phyloP scores from a whole-genome alignment of 108 stramenopile species.

The Cyclotella distinguenda region DNA sequence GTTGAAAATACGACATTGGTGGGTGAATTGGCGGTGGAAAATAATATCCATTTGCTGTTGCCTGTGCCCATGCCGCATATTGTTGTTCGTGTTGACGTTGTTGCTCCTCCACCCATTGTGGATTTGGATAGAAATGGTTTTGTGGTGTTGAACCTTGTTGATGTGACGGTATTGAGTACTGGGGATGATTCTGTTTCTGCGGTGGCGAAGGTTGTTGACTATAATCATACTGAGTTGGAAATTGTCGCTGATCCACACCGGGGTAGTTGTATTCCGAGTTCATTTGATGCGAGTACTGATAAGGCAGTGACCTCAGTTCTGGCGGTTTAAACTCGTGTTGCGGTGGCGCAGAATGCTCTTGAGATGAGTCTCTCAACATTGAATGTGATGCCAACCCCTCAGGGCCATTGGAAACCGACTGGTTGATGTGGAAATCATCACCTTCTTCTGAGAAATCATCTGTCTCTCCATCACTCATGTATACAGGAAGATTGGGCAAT shows the following conservation, averaged over 20 bases:
- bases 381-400: no score
- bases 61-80: constrained; percentile 45
- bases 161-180: no score
- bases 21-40: constrained; percentile 39
- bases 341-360: constrained; percentile 1
- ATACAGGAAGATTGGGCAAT: constrained; percentile 82
- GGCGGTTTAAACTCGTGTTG: constrained; percentile 14
- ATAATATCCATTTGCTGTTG: constrained; percentile 39
- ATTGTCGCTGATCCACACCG: constrained; percentile 21
- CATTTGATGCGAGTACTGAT: neutral
- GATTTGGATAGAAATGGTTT: constrained; percentile 34
- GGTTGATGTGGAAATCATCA: no score
- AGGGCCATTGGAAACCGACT: no score
- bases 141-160: constrained; percentile 9
- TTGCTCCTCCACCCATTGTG: constrained; percentile 35
- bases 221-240: constrained; percentile 4
- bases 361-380: no score
- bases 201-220: constrained; percentile 8
- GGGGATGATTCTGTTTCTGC: no score
- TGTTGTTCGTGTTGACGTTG: constrained; percentile 40
- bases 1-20: no score
- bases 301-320: neutral
- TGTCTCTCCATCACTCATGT: constrained; percentile 72
- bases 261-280: constrained; percentile 15
- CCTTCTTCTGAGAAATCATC: constrained; percentile 44